Evolutionary conservation across 2,329 filamentous ascomycete species (phyloP), one percentile per base, ranked within the genome.

Genomic region (Colletotrichum musae): DNA sequence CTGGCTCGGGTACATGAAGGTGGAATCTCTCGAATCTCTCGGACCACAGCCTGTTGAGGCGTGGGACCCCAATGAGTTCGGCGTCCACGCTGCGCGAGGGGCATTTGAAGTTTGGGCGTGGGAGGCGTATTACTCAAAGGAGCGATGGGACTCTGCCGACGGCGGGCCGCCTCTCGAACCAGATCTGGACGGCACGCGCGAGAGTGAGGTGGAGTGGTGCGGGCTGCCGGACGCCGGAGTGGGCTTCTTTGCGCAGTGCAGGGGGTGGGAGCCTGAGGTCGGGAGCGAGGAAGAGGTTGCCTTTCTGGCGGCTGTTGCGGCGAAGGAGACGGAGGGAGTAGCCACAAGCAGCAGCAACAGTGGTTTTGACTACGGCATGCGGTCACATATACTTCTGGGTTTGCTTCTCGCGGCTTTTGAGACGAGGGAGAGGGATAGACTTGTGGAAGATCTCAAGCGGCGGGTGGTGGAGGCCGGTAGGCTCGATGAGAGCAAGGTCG

Each of bases 221-320:
- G 68, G 57, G 13, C 58, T 56, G 68, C 68, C 68, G 5, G 70
- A 68, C 54, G 68, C 60, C 10, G 56, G 59, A 3, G 43, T 57
- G 21, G 48, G 54, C 15, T 18, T 3, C 15, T 10, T 39, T 50
- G 48, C 59, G 50, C 64, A 51, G 28, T 4, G 4, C 15, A 52
- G 68, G 45, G 69, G 72, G 13, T 73, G 69, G 69, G 63, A 68
- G 48, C 64, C 58, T 5, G 69, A 72, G 45, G n/a, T 73, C 3
- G 71, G 69, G 18, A 73, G 71, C 61, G 71, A 68, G 32, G 71
- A 73, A 62, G 71, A 72, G 59, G 28, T 71, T 32, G 58, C 60
- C n/a, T 73, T 73, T 51, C 39, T 73, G 26, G 65, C 71, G 15
- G 69, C 68, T 26, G 59, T 72, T 60, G 71, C 65, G n/a, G 63